Evolutionary conservation across 2,329 filamentous ascomycete species (phyloP).

Genomic region (Colletotrichum spaethianum): DNA sequence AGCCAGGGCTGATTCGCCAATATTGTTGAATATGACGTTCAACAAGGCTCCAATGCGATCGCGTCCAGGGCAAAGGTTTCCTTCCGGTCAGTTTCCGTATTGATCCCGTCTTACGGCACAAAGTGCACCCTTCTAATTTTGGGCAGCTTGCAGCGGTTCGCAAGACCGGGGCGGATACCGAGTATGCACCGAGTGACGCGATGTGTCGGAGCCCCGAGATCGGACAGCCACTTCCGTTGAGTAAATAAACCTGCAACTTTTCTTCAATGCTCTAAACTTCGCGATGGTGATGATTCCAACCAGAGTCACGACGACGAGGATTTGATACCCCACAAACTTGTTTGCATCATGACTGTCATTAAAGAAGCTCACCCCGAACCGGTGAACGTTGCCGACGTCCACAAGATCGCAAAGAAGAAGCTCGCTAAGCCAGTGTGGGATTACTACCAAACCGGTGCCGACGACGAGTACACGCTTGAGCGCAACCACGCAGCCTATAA

Average conservation of each 20-base stretch:
- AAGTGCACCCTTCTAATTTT: not conserved
- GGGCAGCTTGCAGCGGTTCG: not conserved
- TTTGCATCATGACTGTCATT: conserved; percentile 6
- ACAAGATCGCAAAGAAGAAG: conserved; percentile 28
- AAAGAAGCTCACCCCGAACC: conserved; percentile 9
- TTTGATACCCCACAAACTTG: not conserved
- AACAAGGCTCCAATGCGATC: not conserved
- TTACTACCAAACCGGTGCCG: conserved; percentile 46
- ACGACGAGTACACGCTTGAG: conserved; percentile 42
- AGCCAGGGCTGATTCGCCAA: not conserved
- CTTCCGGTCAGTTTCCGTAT: not conserved
- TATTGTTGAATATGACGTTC: not conserved
- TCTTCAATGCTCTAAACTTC: not conserved
- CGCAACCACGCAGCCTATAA: conserved; percentile 42
- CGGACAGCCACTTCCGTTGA: conserved; percentile 3
- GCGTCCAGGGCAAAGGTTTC: not conserved
- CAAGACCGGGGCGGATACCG: conserved; percentile 4
- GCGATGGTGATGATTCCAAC: not conserved
- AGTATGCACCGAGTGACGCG: conserved; percentile 8
- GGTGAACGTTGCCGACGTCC: conserved; percentile 40
- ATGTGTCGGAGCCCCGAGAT: conserved; percentile 10
- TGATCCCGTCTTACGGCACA: not conserved
- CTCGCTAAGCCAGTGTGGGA: conserved; percentile 42
- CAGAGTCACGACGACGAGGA: too few species aligned
- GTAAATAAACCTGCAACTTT: not conserved